Evolutionary conservation across 2,329 filamentous ascomycete species (phyloP).

Genomic region (Ophiostoma montium): DNA sequence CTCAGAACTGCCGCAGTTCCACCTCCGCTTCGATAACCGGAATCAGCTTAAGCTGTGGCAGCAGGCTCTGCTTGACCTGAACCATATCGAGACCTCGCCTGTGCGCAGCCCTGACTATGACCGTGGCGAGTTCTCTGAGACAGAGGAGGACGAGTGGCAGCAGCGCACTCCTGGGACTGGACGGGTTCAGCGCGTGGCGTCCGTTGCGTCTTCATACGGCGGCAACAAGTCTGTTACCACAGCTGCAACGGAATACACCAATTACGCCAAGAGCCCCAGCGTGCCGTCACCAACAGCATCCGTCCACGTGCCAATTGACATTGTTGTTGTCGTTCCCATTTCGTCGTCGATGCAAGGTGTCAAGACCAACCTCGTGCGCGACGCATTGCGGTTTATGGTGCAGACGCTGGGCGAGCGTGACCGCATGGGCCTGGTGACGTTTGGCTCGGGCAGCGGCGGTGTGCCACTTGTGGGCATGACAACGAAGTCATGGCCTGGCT

Average conservation of each 20-base stretch:
- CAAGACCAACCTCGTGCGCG: slow-evolving; percentile 87
- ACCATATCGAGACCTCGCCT: slow-evolving; percentile 51
- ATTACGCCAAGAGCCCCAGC: slow-evolving; percentile 39
- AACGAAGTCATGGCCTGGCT: slow-evolving; percentile 83
- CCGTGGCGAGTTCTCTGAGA: slow-evolving; percentile 60
- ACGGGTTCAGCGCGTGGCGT: slow-evolving; percentile 43
- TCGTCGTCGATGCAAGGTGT: slow-evolving; percentile 99
- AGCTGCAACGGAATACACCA: slow-evolving; percentile 84
- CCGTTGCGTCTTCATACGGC: slow-evolving; percentile 68
- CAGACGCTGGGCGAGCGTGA: slow-evolving; percentile 80
- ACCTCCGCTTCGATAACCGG: slow-evolving; percentile 74
- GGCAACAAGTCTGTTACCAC: slow-evolving; percentile 72
- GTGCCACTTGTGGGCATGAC: slow-evolving; percentile 98
- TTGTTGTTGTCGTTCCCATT: slow-evolving; percentile 92
- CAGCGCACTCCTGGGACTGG: slow-evolving; percentile 24
- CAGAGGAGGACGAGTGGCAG: slow-evolving; percentile 81
- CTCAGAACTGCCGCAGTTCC: slow-evolving; percentile 82
- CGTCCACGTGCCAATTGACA: slow-evolving; percentile 80
- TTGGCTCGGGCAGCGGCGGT: slow-evolving; percentile 84
- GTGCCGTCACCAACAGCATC: slow-evolving; percentile 27
- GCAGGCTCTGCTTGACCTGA: slow-evolving; percentile 70
- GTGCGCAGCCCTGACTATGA: slow-evolving; percentile 65
- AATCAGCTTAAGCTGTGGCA: slow-evolving; percentile 84
- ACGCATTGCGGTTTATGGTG: slow-evolving; percentile 86
- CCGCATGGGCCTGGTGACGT: slow-evolving; percentile 93